These are phyloP conservation scores for Turritis glabra DNA, from an alignment of 345 rosid species.

Conservation along the genomic window DNA sequence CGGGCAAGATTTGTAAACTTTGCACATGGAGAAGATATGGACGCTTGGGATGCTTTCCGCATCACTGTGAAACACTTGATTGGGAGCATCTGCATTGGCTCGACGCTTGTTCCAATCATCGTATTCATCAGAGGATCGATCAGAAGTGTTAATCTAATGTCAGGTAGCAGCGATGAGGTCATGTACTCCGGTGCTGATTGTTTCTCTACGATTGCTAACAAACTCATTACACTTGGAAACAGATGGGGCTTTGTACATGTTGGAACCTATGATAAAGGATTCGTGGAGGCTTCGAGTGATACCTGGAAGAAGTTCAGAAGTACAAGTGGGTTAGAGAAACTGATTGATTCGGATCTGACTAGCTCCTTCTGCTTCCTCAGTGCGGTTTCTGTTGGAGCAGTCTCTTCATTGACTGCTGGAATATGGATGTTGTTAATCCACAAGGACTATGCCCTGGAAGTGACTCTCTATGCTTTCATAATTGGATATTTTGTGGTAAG, in stretches of 20 bases:
- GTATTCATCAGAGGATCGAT: constrained; percentile 58
- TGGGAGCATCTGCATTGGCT: constrained; percentile 75
- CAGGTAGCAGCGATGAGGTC: constrained; percentile 64
- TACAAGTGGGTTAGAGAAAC: constrained; percentile 36
- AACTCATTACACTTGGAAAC: constrained; percentile 55
- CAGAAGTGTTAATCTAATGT: constrained; percentile 48
- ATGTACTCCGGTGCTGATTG: constrained; percentile 71
- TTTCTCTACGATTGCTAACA: constrained; percentile 54
- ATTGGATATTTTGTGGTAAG: constrained; percentile 83
- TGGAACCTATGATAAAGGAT: constrained; percentile 65
- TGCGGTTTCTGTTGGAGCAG: constrained; percentile 62
- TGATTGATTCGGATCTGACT: constrained; percentile 72
- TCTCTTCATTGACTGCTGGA: constrained; percentile 60
- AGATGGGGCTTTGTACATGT: constrained; percentile 86
- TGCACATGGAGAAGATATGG: constrained; percentile 54
- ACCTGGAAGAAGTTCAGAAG: constrained; percentile 60
- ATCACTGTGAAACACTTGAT: constrained; percentile 52
- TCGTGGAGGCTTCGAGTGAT: constrained; percentile 69
- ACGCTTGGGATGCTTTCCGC: constrained; percentile 40
- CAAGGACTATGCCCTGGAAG: constrained; percentile 58
- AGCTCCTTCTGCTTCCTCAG: constrained; percentile 77
- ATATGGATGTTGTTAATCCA: constrained; percentile 62
- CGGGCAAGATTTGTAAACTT: constrained; percentile 56
- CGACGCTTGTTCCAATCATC: constrained; percentile 54
- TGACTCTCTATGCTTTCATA: constrained; percentile 64